These are phyloP conservation scores for Cystobasidiopsis lactophilus DNA, from an alignment of 768 basidiomycete genomes.

Conservation along the genomic window DNA sequence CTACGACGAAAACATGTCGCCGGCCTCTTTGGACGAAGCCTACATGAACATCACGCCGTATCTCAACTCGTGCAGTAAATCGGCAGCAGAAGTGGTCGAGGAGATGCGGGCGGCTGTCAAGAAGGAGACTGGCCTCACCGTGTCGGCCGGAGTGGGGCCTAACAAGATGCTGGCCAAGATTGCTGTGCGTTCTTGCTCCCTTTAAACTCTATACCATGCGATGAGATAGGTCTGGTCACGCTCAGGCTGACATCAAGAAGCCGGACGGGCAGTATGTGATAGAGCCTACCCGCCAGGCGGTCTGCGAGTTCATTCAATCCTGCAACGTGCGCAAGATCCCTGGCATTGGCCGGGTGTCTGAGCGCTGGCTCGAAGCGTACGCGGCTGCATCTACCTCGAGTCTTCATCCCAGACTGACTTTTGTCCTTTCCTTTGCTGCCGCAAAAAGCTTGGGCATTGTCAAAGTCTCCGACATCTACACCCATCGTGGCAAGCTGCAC, in stretches of 20 bases:
- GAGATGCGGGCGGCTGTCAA: slow-evolving; percentile 52
- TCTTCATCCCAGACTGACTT: no score
- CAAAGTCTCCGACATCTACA: slow-evolving; percentile 54
- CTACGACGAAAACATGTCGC: slow-evolving; percentile 26
- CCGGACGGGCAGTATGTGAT: slow-evolving; percentile 13
- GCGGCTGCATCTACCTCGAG: no score
- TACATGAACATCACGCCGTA: slow-evolving; percentile 78
- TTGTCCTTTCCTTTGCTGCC: no score
- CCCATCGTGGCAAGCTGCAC: slow-evolving; percentile 45
- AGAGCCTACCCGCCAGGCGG: slow-evolving; percentile 11
- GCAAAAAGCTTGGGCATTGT: slow-evolving; percentile 42
- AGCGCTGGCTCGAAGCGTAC: slow-evolving; percentile 48
- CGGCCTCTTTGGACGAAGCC: slow-evolving; percentile 34
- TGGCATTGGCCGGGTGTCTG: slow-evolving; percentile 62
- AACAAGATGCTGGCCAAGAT: slow-evolving; percentile 95
- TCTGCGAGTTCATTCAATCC: slow-evolving; percentile 15
- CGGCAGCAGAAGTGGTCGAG: slow-evolving; percentile 49
- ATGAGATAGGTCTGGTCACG: neutral
- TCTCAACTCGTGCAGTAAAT: slow-evolving; percentile 43
- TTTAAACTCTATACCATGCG: neutral
- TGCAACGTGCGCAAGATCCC: slow-evolving; percentile 12
- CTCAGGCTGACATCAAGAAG: slow-evolving; percentile 16
- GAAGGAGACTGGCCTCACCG: slow-evolving; percentile 61
- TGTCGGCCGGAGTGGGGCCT: slow-evolving; percentile 84
- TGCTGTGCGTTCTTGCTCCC: slow-evolving; percentile 17